phyloP scores from a whole-genome alignment of 2,329 filamentous ascomycete species.

The Fusarium sp. region DNA sequence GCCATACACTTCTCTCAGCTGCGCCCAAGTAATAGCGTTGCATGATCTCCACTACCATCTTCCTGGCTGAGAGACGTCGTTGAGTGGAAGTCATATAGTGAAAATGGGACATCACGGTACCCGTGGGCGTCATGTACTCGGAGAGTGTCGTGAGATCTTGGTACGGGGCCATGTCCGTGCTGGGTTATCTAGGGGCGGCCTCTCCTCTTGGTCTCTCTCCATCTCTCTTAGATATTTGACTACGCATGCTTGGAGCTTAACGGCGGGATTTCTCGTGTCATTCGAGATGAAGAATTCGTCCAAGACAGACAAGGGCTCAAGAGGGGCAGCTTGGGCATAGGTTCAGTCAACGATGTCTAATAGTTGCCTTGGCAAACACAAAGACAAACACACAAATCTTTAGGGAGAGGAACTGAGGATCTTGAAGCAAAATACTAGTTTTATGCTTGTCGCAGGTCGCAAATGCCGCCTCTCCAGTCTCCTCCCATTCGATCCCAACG shows the following conservation, averaged over 20 bases:
- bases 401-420: neutral
- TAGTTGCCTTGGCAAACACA: neutral
- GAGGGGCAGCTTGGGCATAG: neutral
- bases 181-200: neutral
- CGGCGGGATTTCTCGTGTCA: neutral
- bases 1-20: slow-evolving; percentile 40
- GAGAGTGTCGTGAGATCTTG: neutral
- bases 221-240: neutral
- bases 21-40: slow-evolving; percentile 37
- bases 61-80: neutral
- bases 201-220: neutral
- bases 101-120: neutral
- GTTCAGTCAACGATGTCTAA: neutral
- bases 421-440: neutral
- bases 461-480: neutral
- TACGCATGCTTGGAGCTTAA: neutral
- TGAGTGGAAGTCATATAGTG: neutral
- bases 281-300: neutral
- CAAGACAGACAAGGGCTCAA: neutral
- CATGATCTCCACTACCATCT: neutral
- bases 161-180: neutral
- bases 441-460: neutral
- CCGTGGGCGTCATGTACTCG: neutral
- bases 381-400: neutral
- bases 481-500: neutral